Evolutionary conservation across 2,329 filamentous ascomycete species (phyloP), one percentile per base, ranked within the genome.

Genomic region (Phoma sp.): DNA sequence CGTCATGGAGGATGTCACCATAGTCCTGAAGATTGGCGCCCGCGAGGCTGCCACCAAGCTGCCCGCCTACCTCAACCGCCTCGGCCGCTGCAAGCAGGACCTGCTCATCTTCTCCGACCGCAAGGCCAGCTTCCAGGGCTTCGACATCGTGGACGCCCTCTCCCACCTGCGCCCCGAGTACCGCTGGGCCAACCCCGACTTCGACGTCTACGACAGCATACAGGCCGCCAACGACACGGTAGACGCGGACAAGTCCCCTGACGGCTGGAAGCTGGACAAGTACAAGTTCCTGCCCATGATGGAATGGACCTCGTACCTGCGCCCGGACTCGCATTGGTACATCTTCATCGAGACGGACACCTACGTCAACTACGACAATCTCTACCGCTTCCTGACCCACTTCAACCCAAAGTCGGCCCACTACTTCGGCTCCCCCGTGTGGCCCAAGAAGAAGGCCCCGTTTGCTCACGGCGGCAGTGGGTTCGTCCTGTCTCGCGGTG

Each of bases 261-360:
- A 82, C 0, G 82, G 80, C 33, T 84, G 82, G 82, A 78, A 76
- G 53, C 71, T 85, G 35, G 82, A 85, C 67, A 84, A 84, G 62
- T 85, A 82, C 81, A 85, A 85, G 69, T 84, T 84, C 65, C 73
- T 85, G 37, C 82, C 82, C 10, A 80, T 84, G 74, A 80, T 82
- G 35, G 79, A 82, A 61, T 80, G 82, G 65, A 78, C 81, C 1
- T 74, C 77, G 25, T 67, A 70, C 31, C 53, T 74, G 60, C 62
- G 65, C 10, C 70, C 71, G 6, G 61, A 70, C 32, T 66, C 67
- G 55, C 57, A 68, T 12, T 76, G 72, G 73, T 76, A 68, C 50
- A 51, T 76, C 51, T 75, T 76, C 48, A 46, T 76, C 22, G 74
- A 76, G 59, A 60, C 71, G n/a, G 73, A 76, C 44, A 74, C 72